Percentiles rank a stretch among this genome's conserved stretches.
Conservation (phyloP, 108 stramenopile genomes). For the Nitzschia palea region DNA sequence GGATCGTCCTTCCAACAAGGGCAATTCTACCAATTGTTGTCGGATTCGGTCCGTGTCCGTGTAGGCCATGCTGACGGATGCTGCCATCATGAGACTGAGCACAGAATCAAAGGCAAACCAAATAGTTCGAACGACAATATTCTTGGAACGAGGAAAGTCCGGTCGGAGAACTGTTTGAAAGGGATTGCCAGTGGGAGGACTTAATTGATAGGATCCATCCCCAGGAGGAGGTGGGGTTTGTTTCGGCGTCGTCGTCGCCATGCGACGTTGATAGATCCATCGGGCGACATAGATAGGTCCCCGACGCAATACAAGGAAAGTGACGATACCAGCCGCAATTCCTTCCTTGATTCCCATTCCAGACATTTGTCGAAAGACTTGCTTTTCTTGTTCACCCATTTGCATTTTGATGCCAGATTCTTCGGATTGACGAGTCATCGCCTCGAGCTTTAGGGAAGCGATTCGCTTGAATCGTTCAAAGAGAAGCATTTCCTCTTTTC, state of each 20-base stretch:
- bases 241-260: not conserved
- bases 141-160: conserved; percentile 26
- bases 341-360: conserved; percentile 42
- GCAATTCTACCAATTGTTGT: conserved; percentile 22
- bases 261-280: conserved; percentile 18
- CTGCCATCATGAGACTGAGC: conserved; percentile 34
- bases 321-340: conserved; percentile 24
- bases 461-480: conserved; percentile 33
- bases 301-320: conserved; percentile 33
- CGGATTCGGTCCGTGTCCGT: conserved; percentile 20
- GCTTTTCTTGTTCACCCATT: conserved; percentile 32
- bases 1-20: conserved; percentile 29
- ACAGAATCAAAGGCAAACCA: conserved; percentile 37
- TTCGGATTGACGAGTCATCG: conserved; percentile 22
- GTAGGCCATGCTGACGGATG: conserved; percentile 24
- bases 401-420: conserved; percentile 6
- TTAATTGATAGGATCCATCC: conserved; percentile 19
- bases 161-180: conserved; percentile 6
- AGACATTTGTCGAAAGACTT: conserved; percentile 18
- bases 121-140: conserved; percentile 21
- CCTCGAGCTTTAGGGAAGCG: conserved; percentile 14
- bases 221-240: not conserved
- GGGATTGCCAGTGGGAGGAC: conserved; percentile 20
- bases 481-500: conserved; percentile 19
- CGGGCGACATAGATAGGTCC: conserved; percentile 33